These are phyloP conservation scores for Bryum argenteum DNA, from an alignment of 225 moss, liverwort and hornwort genomes.

Conservation along the genomic window DNA sequence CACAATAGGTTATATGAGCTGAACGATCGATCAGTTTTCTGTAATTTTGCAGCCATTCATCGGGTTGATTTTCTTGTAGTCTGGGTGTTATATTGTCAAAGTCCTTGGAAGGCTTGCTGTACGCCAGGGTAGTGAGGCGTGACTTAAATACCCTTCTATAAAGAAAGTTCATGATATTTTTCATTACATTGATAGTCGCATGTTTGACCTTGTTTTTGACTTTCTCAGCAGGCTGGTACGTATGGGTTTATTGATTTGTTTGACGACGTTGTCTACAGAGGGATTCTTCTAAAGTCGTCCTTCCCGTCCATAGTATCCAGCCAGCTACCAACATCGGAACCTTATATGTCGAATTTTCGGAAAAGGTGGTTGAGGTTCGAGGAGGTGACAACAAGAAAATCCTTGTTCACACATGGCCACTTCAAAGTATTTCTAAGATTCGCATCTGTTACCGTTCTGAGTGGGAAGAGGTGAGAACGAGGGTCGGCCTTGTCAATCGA, in stretches of 20 bases:
- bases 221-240: conserved; percentile 18
- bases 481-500: conserved; percentile 15
- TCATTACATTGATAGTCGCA: conserved; percentile 8
- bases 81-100: not conserved
- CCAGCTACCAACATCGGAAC: conserved; percentile 23
- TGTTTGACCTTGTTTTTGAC: conserved; percentile 21
- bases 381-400: conserved; percentile 40
- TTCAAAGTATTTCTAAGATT: conserved; percentile 41
- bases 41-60: not conserved
- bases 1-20: not conserved
- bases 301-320: conserved; percentile 42
- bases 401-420: conserved; percentile 44
- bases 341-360: conserved; percentile 50
- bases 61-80: conserved; percentile 6
- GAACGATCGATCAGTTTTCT: not conserved
- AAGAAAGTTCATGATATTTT: conserved; percentile 8
- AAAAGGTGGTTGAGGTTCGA: conserved; percentile 45
- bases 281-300: conserved; percentile 32
- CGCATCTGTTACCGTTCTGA: conserved; percentile 35
- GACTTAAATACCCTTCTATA: not conserved
- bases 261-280: conserved; percentile 31
- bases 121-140: not conserved
- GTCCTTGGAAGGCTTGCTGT: not conserved
- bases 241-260: conserved; percentile 27
- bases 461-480: conserved; percentile 44